Conservation (phyloP, 192 early-diverging fungal species). For the Coemansia biformis region DNA sequence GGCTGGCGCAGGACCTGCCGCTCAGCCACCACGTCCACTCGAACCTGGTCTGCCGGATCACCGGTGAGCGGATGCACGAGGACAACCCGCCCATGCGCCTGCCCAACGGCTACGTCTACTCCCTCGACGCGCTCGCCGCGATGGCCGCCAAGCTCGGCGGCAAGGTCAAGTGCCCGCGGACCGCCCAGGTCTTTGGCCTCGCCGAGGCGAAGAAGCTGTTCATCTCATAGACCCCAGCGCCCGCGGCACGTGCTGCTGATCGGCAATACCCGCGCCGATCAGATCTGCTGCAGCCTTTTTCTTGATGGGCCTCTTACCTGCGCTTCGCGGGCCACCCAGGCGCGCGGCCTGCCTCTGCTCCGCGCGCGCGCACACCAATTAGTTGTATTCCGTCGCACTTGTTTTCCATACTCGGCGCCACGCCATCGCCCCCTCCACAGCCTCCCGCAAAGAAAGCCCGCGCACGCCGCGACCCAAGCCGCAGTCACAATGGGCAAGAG, state of each 20-base stretch:
- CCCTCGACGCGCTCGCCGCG: conserved; percentile 62
- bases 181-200: conserved; percentile 52
- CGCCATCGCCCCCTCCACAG: too few relatives aligned
- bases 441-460: too few relatives aligned
- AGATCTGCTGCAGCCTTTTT: too few relatives aligned
- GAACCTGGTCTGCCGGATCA: conserved; percentile 86
- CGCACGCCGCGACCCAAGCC: too few relatives aligned
- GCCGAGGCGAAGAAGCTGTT: conserved; percentile 71
- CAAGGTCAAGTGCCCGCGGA: conserved; percentile 70
- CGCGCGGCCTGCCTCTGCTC: too few relatives aligned
- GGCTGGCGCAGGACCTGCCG: conserved; percentile 77
- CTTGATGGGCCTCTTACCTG: too few relatives aligned
- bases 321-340: too few relatives aligned
- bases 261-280: too few relatives aligned
- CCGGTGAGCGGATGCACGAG: conserved; percentile 91
- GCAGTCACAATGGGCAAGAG: conserved; percentile 73
- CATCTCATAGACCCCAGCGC: conserved; percentile 24
- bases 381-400: too few relatives aligned
- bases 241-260: background rate
- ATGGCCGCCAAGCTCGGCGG: conserved; percentile 63
- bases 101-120: conserved; percentile 97
- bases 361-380: too few relatives aligned
- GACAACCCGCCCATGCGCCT: conserved; percentile 93
- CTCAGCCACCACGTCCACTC: conserved; percentile 94
- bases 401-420: too few relatives aligned